Conservation (phyloP, 768 basidiomycete species). For the Albatrellus ellisii region DNA sequence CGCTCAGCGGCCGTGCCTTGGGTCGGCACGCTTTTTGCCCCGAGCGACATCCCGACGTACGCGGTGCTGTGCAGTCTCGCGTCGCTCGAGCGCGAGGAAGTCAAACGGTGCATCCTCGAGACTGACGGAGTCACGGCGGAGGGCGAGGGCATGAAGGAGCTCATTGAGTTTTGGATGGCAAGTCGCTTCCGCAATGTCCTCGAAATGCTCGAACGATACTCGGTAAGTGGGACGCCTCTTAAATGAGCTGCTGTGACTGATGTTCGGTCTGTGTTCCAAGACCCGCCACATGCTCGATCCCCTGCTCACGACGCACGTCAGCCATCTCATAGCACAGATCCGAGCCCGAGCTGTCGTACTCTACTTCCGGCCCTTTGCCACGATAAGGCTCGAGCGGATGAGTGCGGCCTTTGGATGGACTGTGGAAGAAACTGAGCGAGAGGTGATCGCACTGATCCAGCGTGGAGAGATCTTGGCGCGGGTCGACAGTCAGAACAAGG, state of each 20-base stretch:
- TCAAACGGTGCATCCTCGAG: constrained; percentile 56
- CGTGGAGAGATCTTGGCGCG: constrained; percentile 66
- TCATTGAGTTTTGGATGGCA: constrained; percentile 74
- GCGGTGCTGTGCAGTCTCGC: constrained; percentile 77
- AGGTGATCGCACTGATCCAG: constrained; percentile 71
- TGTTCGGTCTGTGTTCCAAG: constrained; percentile 23
- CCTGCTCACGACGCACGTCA: constrained; percentile 59
- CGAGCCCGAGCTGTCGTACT: constrained; percentile 68
- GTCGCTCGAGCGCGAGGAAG: constrained; percentile 50
- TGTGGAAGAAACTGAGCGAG: constrained; percentile 52
- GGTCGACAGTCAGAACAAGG: constrained; percentile 86
- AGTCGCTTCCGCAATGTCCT: constrained; percentile 80
- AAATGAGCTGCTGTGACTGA: not conserved
- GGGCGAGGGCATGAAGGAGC: constrained; percentile 38
- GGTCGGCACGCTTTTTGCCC: constrained; percentile 69
- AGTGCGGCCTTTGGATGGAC: constrained; percentile 76
- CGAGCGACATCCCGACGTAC: constrained; percentile 80
- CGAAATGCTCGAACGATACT: constrained; percentile 57
- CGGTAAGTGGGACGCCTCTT: constrained; percentile 29
- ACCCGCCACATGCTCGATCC: constrained; percentile 69
- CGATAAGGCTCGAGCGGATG: constrained; percentile 76
- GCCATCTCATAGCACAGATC: constrained; percentile 52
- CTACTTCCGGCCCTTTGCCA: constrained; percentile 85
- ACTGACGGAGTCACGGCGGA: constrained; percentile 9
- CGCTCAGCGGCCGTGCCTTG: constrained; percentile 54